phyloP scores from a whole-genome alignment of 2,329 filamentous ascomycete genomes.

The Trichoderma aggressivum region DNA sequence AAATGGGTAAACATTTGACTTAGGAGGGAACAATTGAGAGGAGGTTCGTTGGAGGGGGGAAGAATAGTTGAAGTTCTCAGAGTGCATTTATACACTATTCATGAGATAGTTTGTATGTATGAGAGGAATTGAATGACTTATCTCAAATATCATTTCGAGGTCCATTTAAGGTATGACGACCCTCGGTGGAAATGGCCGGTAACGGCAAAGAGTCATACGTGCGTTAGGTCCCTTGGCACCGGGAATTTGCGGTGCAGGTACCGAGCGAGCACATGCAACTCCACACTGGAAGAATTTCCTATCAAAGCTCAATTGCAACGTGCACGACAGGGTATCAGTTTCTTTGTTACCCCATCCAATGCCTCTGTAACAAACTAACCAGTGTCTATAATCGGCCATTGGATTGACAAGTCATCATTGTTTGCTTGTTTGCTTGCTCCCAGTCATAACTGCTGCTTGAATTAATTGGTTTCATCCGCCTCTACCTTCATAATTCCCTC shows the following conservation, averaged over 20 bases:
- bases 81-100: background rate
- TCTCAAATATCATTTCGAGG: background rate
- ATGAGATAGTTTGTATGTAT: background rate
- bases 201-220: constrained; percentile 2
- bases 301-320: background rate
- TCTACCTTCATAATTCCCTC: background rate
- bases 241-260: background rate
- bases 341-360: background rate
- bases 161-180: background rate
- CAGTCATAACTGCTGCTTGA: background rate
- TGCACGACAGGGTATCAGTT: background rate
- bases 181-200: constrained; percentile 1
- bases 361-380: background rate
- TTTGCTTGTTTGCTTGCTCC: background rate
- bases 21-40: background rate
- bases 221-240: background rate
- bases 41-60: background rate
- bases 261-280: background rate
- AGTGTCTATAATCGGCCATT: background rate
- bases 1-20: background rate
- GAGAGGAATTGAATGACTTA: background rate
- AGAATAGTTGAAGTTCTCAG: background rate
- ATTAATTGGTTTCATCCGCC: background rate
- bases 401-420: background rate
- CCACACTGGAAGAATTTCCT: background rate